Percentiles rank a stretch among this genome's conserved stretches.
These are phyloP conservation scores for Catharanthus roseus DNA, from an alignment of 257 asterid genomes.

Conservation along the genomic window DNA sequence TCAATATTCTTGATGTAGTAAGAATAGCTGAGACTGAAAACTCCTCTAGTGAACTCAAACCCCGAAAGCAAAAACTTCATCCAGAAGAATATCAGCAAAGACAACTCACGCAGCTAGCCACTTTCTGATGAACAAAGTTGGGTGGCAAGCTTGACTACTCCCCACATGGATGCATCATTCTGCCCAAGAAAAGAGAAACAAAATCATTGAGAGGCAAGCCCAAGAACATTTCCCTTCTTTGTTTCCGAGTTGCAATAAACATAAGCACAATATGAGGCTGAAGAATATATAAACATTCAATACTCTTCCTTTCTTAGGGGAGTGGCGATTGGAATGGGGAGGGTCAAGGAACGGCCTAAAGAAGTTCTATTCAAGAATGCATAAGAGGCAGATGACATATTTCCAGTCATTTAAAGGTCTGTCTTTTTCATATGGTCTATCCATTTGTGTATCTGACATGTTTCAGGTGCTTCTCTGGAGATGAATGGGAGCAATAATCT, in stretches of 20 bases:
- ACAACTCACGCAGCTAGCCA: slow-evolving; percentile 12
- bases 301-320: no score
- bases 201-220: not conserved
- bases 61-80: not conserved
- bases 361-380: not conserved
- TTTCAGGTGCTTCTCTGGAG: not conserved
- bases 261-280: not conserved
- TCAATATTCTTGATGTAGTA: not conserved
- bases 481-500: not conserved
- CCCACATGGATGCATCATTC: slow-evolving; percentile 78
- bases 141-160: slow-evolving; percentile 72
- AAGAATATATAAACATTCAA: not conserved
- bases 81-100: not conserved
- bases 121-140: slow-evolving; percentile 52
- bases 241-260: not conserved
- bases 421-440: not conserved
- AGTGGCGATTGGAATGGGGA: not conserved
- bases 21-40: not conserved
- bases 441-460: not conserved
- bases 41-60: not conserved
- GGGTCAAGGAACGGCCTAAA: not conserved
- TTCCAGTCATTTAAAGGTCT: not conserved
- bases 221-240: not conserved
- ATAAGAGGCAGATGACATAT: not conserved
- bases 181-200: slow-evolving; percentile 23